Evolutionary conservation across 2,329 filamentous ascomycete species (phyloP), one percentile per base, ranked within the genome.

Genomic region (Plectosphaerella plurivora): DNA sequence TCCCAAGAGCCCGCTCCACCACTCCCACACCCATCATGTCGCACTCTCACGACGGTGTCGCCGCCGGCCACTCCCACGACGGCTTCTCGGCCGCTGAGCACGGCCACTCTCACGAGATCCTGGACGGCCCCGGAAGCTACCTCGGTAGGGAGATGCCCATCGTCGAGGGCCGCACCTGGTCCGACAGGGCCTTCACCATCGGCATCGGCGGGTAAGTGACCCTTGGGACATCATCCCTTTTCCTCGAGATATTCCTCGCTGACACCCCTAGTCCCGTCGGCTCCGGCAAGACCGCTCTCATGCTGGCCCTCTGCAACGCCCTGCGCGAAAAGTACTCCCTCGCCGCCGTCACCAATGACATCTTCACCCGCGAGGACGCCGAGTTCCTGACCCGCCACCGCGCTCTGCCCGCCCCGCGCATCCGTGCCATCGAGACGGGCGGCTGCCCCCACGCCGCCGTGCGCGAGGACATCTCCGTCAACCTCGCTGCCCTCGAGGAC

Each of bases 351-450:
- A 99, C 94, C 48, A 97, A 97, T 79, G 93, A 97, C 78, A 97
- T 97, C 78, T 97, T 97, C 79, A 97, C 93, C 20, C 88, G 88
- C 59, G 94, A 99, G 74, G 94, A 99, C 77, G 92, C 92, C 76
- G 94, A 97, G 72, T 99, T 99, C 76, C 85, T 99, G 24, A 96
- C 91, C 54, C 85, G 86, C 53, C 81, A 97, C 79, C 80, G 83
- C 59, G 94, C 94, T 6, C 86, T 97, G 0, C 88, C 92, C 0
- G 81, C 92, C 5, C 71, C 81, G 25, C 89, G 93, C 55, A 97
- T 97, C 75, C 84, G 88, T 55, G 94, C 94, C 65, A 97, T 99
- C 71, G 94, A 99, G 74, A 99, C 94, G 2, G 94, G 94, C 60
- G 94, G 94, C 12, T 97, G 94, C 67, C 94, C 94, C 0, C 94